Evolutionary conservation across 2,329 filamentous ascomycete genomes (phyloP).

Genomic region (Lomentospora prolificans): DNA sequence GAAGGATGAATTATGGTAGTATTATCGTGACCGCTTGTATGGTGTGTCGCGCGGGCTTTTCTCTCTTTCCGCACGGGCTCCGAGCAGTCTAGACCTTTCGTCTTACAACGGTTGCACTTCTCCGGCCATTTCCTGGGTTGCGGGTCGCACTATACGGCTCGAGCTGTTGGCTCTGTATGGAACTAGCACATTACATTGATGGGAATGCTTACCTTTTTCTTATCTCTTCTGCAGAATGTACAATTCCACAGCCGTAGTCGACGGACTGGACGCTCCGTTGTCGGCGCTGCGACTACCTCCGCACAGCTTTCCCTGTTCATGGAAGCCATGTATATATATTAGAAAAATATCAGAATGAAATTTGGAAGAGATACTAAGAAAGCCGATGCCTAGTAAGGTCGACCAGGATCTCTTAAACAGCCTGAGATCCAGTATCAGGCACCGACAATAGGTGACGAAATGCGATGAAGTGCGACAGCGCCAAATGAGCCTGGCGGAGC

Average conservation of each 20-base stretch:
- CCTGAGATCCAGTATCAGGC: too few species aligned
- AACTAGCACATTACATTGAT: background rate
- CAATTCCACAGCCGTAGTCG: background rate
- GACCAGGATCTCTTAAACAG: too few species aligned
- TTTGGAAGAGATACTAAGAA: background rate
- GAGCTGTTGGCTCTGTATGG: background rate
- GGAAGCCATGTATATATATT: background rate
- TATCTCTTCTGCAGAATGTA: background rate
- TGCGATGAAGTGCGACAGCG: too few species aligned
- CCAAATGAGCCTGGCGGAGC: too few species aligned
- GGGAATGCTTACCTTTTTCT: background rate
- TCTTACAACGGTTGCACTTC: background rate
- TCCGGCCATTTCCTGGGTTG: background rate
- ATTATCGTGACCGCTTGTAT: background rate
- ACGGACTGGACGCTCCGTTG: background rate
- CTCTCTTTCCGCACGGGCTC: background rate
- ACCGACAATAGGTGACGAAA: too few species aligned
- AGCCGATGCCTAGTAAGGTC: too few species aligned
- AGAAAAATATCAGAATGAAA: background rate
- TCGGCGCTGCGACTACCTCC: background rate
- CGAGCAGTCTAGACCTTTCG: background rate
- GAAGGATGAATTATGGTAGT: background rate
- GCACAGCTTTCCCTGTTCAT: background rate
- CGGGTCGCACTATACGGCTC: background rate
- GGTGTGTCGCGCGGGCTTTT: background rate